These are phyloP conservation scores for Penstemon davidsonii DNA, from an alignment of 257 asterid genomes.

Conservation along the genomic window DNA sequence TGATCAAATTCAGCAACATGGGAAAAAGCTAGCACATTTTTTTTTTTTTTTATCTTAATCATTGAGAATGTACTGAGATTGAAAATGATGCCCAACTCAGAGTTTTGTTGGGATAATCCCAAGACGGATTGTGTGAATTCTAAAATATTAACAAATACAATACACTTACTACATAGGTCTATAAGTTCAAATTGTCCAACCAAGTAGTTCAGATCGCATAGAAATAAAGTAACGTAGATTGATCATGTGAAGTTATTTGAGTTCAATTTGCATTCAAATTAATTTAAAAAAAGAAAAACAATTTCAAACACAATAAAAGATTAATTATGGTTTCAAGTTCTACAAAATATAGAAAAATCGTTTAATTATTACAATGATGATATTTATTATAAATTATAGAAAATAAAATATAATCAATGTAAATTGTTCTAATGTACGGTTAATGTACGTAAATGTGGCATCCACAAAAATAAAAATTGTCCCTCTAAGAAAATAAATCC, in stretches of 20 bases:
- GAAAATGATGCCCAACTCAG: constrained; percentile 2
- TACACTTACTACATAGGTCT: background rate
- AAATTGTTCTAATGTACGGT: constrained; percentile 18
- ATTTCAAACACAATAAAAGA: too few species aligned
- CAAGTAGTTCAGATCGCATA: too few species aligned
- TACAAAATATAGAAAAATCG: background rate
- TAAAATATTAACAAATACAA: too few species aligned
- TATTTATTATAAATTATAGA: background rate
- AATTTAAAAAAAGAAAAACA: too few species aligned
- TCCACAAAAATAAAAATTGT: constrained; percentile 15
- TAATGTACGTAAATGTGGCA: constrained; percentile 28
- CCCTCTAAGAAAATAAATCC: constrained; percentile 4
- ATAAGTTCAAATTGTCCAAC: too few species aligned
- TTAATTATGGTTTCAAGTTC: too few species aligned
- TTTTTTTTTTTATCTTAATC: constrained; percentile 18
- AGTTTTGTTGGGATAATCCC: too few species aligned
- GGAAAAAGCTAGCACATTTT: constrained; percentile 10
- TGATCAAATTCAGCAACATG: constrained; percentile 19
- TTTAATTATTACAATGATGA: background rate
- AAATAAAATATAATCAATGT: too few species aligned
- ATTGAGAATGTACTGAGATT: constrained; percentile 24
- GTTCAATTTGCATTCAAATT: too few species aligned
- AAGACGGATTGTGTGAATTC: too few species aligned
- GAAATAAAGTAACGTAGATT: too few species aligned
- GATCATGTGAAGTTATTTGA: too few species aligned